phyloP scores from a whole-genome alignment of 164 flowering plant species.

The Malania oleifera region DNA sequence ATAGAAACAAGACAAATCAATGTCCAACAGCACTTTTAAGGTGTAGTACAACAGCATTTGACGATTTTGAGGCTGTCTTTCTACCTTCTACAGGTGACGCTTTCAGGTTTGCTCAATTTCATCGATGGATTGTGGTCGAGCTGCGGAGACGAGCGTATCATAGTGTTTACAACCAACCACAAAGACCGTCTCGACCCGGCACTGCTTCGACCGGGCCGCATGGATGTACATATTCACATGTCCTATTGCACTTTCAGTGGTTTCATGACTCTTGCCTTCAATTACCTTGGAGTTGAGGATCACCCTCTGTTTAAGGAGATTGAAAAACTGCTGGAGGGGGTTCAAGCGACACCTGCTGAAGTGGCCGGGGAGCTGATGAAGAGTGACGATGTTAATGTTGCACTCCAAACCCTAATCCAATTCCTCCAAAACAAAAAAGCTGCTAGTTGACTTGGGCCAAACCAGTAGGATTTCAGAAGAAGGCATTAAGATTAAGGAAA shows the following conservation, averaged over 20 bases:
- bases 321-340: constrained; percentile 15
- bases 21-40: no score
- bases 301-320: constrained; percentile 21
- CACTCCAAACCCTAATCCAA: constrained; percentile 20
- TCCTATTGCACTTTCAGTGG: constrained; percentile 33
- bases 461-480: no score
- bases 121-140: constrained; percentile 52
- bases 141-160: constrained; percentile 43
- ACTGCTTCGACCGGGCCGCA: constrained; percentile 42
- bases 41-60: no score
- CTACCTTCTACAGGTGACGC: constrained; percentile 27
- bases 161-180: constrained; percentile 45
- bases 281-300: constrained; percentile 29
- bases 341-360: constrained; percentile 29
- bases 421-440: constrained; percentile 20
- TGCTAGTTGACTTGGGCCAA: no score
- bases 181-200: constrained; percentile 43
- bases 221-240: constrained; percentile 50
- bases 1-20: no score
- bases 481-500: no score
- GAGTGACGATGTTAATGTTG: constrained; percentile 16
- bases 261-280: constrained; percentile 32
- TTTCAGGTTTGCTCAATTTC: constrained; percentile 41
- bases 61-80: no score
- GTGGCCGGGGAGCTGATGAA: constrained; percentile 30